Evolutionary conservation across 2,329 filamentous ascomycete species (phyloP).

Genomic region (Neonectria ditissima): DNA sequence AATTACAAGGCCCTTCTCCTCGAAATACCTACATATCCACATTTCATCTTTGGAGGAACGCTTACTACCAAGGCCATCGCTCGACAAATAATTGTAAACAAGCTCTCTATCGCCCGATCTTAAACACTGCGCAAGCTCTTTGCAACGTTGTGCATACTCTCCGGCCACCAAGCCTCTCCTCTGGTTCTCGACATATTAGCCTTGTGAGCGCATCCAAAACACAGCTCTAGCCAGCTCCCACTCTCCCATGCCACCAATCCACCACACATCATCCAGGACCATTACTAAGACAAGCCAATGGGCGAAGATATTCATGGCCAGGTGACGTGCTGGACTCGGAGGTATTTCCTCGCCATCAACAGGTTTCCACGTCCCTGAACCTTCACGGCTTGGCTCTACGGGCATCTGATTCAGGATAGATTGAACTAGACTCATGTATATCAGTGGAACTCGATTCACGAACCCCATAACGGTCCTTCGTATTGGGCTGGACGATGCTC

Average conservation of each 20-base stretch:
- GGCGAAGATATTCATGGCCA: conserved; percentile 53
- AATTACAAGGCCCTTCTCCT: no score
- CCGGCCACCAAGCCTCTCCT: conserved; percentile 49
- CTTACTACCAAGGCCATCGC: no score
- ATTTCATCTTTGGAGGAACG: no score
- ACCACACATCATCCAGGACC: conserved; percentile 55
- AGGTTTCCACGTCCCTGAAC: neutral
- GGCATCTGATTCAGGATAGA: conserved; percentile 43
- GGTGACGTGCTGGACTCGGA: conserved; percentile 29
- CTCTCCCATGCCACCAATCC: conserved; percentile 51
- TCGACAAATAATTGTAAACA: no score
- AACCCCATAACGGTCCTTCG: conserved; percentile 55
- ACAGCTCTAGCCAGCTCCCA: conserved; percentile 51
- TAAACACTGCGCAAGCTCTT: neutral
- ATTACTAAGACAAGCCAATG: conserved; percentile 55
- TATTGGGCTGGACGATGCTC: conserved; percentile 44
- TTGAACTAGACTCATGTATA: conserved; percentile 52
- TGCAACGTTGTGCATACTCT: conserved; percentile 47
- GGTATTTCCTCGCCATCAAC: neutral
- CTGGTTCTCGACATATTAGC: neutral
- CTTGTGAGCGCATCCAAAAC: conserved; percentile 22
- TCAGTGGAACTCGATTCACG: conserved; percentile 52
- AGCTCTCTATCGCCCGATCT: no score
- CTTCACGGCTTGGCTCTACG: no score
- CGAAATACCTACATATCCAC: no score